These are phyloP conservation scores for Pythium phragmitis DNA, from an alignment of 352 stramenopile genomes.

Conservation along the genomic window DNA sequence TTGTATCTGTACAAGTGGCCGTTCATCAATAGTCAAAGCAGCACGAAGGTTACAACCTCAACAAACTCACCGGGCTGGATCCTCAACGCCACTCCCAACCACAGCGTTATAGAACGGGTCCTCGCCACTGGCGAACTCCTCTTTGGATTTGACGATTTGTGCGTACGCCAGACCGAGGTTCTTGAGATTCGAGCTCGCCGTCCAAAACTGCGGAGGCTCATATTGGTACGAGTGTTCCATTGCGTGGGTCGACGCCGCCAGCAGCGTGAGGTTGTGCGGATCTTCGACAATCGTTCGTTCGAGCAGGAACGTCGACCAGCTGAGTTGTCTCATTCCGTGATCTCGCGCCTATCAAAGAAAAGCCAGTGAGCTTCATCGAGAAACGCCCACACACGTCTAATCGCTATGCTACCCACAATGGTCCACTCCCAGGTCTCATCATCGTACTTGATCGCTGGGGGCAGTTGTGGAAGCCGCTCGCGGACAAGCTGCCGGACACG, in stretches of 20 bases:
- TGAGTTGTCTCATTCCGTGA: slow-evolving; percentile 73
- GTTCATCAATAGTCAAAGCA: neutral
- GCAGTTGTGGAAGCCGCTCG: slow-evolving; percentile 39
- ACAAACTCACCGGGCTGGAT: slow-evolving; percentile 43
- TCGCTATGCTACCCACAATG: slow-evolving; percentile 53
- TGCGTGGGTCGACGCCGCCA: slow-evolving; percentile 74
- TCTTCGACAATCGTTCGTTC: slow-evolving; percentile 80
- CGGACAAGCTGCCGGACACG: slow-evolving; percentile 38
- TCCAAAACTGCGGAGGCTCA: slow-evolving; percentile 64
- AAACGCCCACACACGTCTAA: neutral
- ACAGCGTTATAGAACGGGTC: slow-evolving; percentile 56
- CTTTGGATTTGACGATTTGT: slow-evolving; percentile 88
- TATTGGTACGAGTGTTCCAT: slow-evolving; percentile 69
- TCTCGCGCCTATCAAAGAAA: slow-evolving; percentile 48
- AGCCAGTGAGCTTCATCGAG: neutral
- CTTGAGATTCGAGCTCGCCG: slow-evolving; percentile 74
- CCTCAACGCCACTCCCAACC: slow-evolving; percentile 38
- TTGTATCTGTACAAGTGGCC: slow-evolving; percentile 42
- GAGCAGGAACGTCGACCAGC: slow-evolving; percentile 86
- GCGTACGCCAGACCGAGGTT: slow-evolving; percentile 94
- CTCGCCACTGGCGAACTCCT: slow-evolving; percentile 35
- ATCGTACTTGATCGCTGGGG: slow-evolving; percentile 74
- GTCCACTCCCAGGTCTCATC: slow-evolving; percentile 94
- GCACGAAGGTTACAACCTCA: neutral
- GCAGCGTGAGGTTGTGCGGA: slow-evolving; percentile 54